A percentile compares a stretch with the other conserved stretches of the same genome.
phyloP scores from a whole-genome alignment of 192 early-diverging fungal species.

The Obelidium mucronatum region DNA sequence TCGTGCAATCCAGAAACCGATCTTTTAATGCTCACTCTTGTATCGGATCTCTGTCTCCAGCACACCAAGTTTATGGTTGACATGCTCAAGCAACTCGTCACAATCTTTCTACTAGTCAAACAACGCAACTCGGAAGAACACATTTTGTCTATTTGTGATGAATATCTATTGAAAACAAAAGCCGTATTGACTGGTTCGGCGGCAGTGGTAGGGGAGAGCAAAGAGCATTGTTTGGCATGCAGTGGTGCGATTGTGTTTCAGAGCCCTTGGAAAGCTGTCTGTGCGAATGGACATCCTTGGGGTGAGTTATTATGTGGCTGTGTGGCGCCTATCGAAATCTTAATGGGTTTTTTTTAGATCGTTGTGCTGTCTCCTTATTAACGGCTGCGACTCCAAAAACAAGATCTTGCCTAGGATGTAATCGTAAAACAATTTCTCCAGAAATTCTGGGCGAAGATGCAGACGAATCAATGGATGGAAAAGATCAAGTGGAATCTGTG shows the following conservation, averaged over 20 bases:
- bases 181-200: background rate
- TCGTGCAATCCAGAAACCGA: conserved; percentile 27
- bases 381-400: conserved; percentile 36
- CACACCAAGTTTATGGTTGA: background rate
- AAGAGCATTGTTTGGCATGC: conserved; percentile 35
- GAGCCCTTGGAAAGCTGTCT: conserved; percentile 30
- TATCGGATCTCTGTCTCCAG: conserved; percentile 17
- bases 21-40: conserved; percentile 22
- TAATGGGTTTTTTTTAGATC: conserved; percentile 10
- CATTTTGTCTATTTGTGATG: conserved; percentile 3
- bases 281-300: conserved; percentile 36
- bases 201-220: background rate
- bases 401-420: conserved; percentile 23
- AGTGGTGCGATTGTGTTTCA: conserved; percentile 6
- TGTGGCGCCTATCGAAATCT: background rate
- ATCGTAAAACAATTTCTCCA: conserved; percentile 26
- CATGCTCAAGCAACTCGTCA: background rate
- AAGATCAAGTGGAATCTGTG: background rate
- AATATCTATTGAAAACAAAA: conserved; percentile 11
- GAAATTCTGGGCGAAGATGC: background rate
- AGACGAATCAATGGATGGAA: background rate
- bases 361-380: conserved; percentile 30
- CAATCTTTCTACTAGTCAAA: conserved; percentile 16
- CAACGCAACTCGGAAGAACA: background rate
- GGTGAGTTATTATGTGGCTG: conserved; percentile 5